phyloP scores from a whole-genome alignment of 1,284 basidiomycete genomes.

The Heterobasidion irregulare region DNA sequence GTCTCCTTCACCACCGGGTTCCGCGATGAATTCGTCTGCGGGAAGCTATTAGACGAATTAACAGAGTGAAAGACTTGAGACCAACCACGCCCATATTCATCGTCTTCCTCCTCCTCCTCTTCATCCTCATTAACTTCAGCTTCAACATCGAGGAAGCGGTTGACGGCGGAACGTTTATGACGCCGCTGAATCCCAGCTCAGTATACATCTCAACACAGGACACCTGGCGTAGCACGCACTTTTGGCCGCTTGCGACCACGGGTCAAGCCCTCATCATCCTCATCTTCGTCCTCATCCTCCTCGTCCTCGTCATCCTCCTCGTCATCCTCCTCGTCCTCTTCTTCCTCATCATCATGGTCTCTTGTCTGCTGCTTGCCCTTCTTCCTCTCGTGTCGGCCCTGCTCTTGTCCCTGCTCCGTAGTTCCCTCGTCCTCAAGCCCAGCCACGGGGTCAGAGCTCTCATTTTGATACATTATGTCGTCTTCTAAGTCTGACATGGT shows the following conservation, averaged over 20 bases:
- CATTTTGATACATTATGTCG: conserved; percentile 14
- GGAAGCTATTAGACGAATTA: not conserved
- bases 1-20: conserved; percentile 58
- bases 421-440: conserved; percentile 16
- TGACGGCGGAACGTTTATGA: conserved; percentile 55
- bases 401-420: conserved; percentile 5
- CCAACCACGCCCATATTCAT: conserved; percentile 69
- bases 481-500: conserved; percentile 19
- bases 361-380: conserved; percentile 26
- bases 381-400: conserved; percentile 4
- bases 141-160: conserved; percentile 91
- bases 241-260: conserved; percentile 48
- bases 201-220: conserved; percentile 2
- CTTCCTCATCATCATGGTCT: conserved; percentile 23
- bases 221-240: conserved; percentile 25
- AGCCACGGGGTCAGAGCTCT: conserved; percentile 14
- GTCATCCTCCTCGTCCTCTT: conserved; percentile 19
- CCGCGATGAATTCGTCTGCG: conserved; percentile 78
- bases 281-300: conserved; percentile 32
- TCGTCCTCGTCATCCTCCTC: conserved; percentile 31
- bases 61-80: conserved; percentile 6
- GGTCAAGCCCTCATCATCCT: conserved; percentile 26
- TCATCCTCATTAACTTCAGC: conserved; percentile 93
- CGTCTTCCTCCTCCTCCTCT: conserved; percentile 92
- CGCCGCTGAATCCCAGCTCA: conserved; percentile 36